Evolutionary conservation across 2,329 filamentous ascomycete genomes (phyloP).

Genomic region (Achaetomium macrosporum): DNA sequence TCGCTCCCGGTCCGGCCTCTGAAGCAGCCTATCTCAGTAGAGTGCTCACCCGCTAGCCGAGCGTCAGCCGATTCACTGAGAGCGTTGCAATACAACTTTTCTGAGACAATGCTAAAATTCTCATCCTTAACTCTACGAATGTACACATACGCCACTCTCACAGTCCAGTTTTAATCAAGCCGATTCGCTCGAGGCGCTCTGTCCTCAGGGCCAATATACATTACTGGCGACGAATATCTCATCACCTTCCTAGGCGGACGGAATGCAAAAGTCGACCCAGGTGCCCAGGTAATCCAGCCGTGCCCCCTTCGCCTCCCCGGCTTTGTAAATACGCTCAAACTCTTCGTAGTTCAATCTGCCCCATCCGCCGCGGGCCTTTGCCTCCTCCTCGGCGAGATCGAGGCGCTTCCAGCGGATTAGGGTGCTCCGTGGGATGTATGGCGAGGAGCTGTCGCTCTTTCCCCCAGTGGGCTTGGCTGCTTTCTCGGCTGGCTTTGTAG

Average conservation of each 20-base stretch:
- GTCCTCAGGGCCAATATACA: no score
- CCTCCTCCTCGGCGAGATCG: constrained; percentile 62
- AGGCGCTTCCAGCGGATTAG: constrained; percentile 50
- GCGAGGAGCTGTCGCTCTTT: background rate
- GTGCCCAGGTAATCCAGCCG: constrained; percentile 75
- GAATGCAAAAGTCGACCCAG: constrained; percentile 82
- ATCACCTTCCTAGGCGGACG: constrained; percentile 39
- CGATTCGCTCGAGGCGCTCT: background rate
- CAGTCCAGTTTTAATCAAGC: no score
- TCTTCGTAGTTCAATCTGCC: constrained; percentile 73
- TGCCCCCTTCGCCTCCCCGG: constrained; percentile 56
- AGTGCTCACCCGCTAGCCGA: no score
- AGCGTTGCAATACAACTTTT: no score
- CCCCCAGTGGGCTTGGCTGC: background rate
- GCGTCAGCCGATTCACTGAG: no score
- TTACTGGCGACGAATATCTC: no score
- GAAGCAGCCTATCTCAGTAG: no score
- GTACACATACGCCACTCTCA: no score
- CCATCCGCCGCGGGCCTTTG: constrained; percentile 66
- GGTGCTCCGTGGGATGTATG: constrained; percentile 29
- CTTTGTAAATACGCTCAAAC: constrained; percentile 69
- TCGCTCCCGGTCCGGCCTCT: no score
- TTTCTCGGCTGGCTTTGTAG: background rate
- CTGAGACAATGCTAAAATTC: no score
- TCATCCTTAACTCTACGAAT: no score